Conservation (phyloP, 2,329 filamentous ascomycete genomes). For the Fusarium papillatum region DNA sequence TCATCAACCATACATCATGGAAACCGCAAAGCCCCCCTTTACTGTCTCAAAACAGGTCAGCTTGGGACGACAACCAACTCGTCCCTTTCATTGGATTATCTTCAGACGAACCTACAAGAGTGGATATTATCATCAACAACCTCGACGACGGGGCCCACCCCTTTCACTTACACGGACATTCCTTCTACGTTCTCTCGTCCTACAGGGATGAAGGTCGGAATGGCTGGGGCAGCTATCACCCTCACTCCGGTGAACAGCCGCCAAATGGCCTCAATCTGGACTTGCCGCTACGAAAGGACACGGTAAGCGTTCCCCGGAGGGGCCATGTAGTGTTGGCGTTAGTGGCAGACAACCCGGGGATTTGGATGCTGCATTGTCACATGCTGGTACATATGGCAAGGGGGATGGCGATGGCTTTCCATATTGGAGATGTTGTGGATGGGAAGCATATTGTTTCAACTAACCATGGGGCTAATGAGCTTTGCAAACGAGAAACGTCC, state of each 20-base stretch:
- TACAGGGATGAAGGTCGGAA: neutral
- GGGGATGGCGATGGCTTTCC: neutral
- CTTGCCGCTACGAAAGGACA: neutral
- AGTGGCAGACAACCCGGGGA: neutral
- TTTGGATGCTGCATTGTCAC: constrained; percentile 1
- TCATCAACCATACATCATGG: neutral
- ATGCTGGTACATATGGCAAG: constrained; percentile 1
- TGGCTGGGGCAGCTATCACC: neutral
- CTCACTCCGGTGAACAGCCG: neutral
- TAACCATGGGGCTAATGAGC: neutral
- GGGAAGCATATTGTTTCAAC: neutral
- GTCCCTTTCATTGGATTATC: neutral
- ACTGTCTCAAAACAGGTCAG: neutral
- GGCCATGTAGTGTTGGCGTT: neutral
- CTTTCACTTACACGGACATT: neutral
- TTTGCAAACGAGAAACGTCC: neutral
- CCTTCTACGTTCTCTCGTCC: neutral
- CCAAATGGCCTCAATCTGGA: neutral
- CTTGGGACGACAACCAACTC: neutral
- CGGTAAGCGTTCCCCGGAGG: neutral
- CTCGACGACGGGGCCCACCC: neutral
- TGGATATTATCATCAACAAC: constrained; percentile 1
- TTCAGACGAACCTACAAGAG: neutral
- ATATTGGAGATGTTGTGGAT: neutral
- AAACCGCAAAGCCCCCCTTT: neutral